phyloP scores from a whole-genome alignment of 75 land plant species.

The Cupressus sempervirens region DNA sequence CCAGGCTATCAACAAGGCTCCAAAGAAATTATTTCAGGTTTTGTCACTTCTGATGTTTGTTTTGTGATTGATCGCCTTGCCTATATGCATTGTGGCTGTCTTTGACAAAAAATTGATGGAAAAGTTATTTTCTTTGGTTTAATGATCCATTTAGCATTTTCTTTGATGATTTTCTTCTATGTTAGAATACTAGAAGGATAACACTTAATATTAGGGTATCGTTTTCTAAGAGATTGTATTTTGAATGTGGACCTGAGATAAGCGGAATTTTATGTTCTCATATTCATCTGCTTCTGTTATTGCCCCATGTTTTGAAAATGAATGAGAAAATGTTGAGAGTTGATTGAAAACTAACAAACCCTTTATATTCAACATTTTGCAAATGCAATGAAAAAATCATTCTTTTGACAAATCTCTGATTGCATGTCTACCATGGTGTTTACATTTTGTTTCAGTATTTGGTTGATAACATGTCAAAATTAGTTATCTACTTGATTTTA shows the following conservation, averaged over 20 bases:
- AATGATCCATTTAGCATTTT: not conserved
- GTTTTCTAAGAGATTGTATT: not conserved
- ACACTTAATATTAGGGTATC: not conserved
- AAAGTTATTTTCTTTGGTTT: not conserved
- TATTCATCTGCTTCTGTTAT: no score
- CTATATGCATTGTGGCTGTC: not conserved
- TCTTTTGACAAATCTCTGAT: no score
- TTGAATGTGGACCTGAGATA: not conserved
- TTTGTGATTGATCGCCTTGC: not conserved
- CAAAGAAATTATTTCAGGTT: not conserved
- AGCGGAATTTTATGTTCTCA: not conserved
- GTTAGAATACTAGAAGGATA: not conserved
- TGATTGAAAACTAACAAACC: no score
- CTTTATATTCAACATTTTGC: no score
- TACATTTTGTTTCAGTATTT: no score
- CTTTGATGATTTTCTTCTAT: not conserved
- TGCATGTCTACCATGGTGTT: no score
- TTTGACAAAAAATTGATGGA: not conserved
- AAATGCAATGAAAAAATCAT: no score
- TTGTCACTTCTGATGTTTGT: not conserved
- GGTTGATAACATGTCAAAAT: no score
- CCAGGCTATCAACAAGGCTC: not conserved
- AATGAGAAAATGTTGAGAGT: no score
- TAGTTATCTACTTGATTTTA: no score
- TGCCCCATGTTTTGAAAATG: no score